Evolutionary conservation across 75 land plant genomes (phyloP).

Genomic region (Pinus taeda): DNA sequence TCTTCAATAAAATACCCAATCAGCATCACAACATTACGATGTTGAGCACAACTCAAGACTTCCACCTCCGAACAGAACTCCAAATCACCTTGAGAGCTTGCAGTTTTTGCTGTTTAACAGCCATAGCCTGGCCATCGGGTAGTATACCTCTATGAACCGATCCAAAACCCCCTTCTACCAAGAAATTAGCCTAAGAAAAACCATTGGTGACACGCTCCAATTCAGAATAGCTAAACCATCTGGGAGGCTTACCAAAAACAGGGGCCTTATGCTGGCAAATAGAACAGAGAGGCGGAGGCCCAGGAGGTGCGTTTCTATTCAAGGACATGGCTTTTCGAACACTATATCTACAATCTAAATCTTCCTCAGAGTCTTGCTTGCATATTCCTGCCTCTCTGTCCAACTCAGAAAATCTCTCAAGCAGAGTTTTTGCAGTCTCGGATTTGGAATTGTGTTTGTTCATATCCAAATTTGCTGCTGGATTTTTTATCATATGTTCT

Average conservation of each 20-base stretch:
- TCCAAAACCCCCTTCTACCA: constrained; percentile 95
- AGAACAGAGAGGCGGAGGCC: constrained; percentile 87
- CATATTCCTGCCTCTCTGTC: too few relatives aligned
- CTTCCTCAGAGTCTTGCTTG: too few relatives aligned
- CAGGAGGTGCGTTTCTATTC: constrained; percentile 48
- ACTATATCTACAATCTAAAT: too few relatives aligned
- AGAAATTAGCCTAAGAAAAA: constrained; percentile 62
- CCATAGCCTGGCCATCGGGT: constrained; percentile 83
- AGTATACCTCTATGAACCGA: constrained; percentile 86
- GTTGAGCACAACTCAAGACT: constrained; percentile 93
- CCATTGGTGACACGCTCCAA: constrained; percentile 69
- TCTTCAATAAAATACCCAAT: constrained; percentile 92
- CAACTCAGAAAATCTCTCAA: too few relatives aligned
- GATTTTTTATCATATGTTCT: too few relatives aligned
- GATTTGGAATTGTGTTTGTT: too few relatives aligned
- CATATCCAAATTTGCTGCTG: too few relatives aligned
- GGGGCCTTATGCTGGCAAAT: constrained; percentile 93
- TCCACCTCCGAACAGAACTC: constrained; percentile 96
- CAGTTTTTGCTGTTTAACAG: constrained; percentile 93
- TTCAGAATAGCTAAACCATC: constrained; percentile 74
- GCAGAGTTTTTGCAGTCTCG: too few relatives aligned
- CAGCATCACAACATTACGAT: constrained; percentile 88
- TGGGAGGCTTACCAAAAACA: constrained; percentile 83
- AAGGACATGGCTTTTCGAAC: constrained; percentile 57
- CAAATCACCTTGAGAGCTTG: constrained; percentile 87